Base-by-base conservation (phyloP, 202 grass and related monocot species). In the Miscanthus sacchariflorus region DNA sequence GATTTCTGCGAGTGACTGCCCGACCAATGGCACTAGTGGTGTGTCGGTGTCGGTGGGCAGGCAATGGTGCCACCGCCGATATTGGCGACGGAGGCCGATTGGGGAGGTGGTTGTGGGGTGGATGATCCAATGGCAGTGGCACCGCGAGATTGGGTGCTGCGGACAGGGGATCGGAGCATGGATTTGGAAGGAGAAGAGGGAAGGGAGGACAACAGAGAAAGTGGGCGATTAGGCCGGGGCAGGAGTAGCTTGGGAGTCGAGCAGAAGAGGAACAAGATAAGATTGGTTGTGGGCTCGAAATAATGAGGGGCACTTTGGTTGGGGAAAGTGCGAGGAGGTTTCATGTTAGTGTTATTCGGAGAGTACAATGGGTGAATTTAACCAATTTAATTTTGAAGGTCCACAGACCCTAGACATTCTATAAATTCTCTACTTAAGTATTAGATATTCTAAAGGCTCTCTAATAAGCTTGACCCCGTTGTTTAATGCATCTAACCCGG, bases 71-170 rank as follows among this genome's bases (percentile, higher is more conserved):
- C 21, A 1, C 3, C 0, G 1, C 0, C 21, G 7, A 19, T 58
- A 9, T 23, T 59, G 56, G 21, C 0, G 3, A 10, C 0, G 0
- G 3, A 59, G 56, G 21, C 8, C 3, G 0, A 18, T 24, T 63
- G 2, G 21, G 21, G 7, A 61, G 54, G 54, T 21, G 18, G 54
- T 58, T 6, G 0, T 59, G 19, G 19, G 6, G 54, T 23, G 7
- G 56, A n/a, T 59, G 56, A n/a, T n/a, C 56, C 19, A 59, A 58
- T 58, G 18, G 7, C 2, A 21, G 52, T 58, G 52, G 52, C 6
- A 58, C 2, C 2, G 1, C 0, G 2, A 58, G 17, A 21, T 18
- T 2, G 0, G 6, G 18, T 21, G 50, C 2, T 21, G 2, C 6
- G 6, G 6, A 2, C 2, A 2, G 3, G 8, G 7, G 54, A 59